Evolutionary conservation across 768 basidiomycete species (phyloP).

Genomic region (Leucocoprinus birnbaumii): DNA sequence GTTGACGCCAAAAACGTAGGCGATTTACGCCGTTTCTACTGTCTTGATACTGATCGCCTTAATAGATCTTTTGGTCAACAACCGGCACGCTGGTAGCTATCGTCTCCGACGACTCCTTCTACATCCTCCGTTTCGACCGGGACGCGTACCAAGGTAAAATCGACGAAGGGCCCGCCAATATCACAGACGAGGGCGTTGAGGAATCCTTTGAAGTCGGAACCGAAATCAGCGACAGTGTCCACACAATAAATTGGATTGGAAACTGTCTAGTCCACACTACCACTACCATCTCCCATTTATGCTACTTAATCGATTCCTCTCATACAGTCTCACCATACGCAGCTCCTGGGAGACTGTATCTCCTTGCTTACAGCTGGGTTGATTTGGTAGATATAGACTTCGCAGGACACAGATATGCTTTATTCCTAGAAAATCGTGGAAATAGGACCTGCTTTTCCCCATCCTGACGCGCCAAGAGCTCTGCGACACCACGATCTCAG

Average conservation of each 20-base stretch:
- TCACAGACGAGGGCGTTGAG: slow-evolving; percentile 92
- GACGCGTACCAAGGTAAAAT: slow-evolving; percentile 82
- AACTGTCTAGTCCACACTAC: slow-evolving; percentile 99
- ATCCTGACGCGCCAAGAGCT: no score
- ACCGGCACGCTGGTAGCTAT: slow-evolving; percentile 91
- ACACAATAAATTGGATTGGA: slow-evolving; percentile 97
- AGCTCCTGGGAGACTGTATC: no score
- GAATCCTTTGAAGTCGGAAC: slow-evolving; percentile 93
- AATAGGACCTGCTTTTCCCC: no score
- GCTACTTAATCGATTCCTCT: slow-evolving; percentile 93
- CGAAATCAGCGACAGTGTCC: slow-evolving; percentile 86
- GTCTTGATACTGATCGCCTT: not conserved
- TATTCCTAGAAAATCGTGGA: no score
- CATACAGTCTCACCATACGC: slow-evolving; percentile 94
- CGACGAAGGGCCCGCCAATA: slow-evolving; percentile 68
- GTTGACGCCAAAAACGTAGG: slow-evolving; percentile 91
- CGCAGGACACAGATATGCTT: no score
- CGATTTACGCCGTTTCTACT: slow-evolving; percentile 3
- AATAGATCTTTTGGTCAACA: slow-evolving; percentile 84
- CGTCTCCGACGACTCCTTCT: slow-evolving; percentile 85
- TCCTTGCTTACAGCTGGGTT: no score
- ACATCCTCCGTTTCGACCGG: slow-evolving; percentile 86
- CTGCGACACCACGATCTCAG: no score
- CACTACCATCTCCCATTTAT: slow-evolving; percentile 84
- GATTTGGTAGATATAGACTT: no score